Evolutionary conservation across 2,329 filamentous ascomycete species (phyloP), one percentile per base, ranked within the genome.

Genomic region (Samsoniella hepiali): DNA sequence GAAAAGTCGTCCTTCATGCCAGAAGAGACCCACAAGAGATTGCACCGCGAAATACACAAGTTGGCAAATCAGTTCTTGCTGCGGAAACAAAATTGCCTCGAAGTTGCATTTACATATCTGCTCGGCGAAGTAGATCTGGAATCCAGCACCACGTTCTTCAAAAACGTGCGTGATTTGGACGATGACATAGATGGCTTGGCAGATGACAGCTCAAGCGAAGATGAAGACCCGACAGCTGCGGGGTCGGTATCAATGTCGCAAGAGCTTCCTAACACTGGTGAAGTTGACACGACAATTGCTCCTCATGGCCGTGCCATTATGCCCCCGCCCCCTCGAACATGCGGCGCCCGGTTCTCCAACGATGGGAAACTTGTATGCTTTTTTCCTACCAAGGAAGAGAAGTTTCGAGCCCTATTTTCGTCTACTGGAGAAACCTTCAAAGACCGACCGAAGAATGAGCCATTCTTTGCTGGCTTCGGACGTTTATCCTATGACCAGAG

Each of bases 191-290:
- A 82, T 64, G 84, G 77, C 3, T 74, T 87, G 42, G 82, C 79
- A 36, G 90, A 91, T 63, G 91, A 95, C 67, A 94, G 91, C 68
- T 97, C 92, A 3, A 96, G 91, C 69, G 91, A 93, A 67, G 91
- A 93, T 29, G 79, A 79, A 53, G 79, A 82, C 31, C 82, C 84
- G 11, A 79, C 80, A 0, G 72, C 80, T 2, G 81, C 82, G 3
- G 82, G 80, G 22, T 84, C 82, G 9, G 82, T 81, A 13, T 82
- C 83, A 61, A 84, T 88, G 82, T 88, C 85, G 7, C 85, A 87
- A 66, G 85, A 88, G 67, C 76, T 88, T 29, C 81, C 79, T 50
- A 79, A 81, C 9, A 85, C 82, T 65, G 78, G 77, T 29, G 83
- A 85, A 56, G 77, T 80, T 4, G 84, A 84, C 50, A 81, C 80